Evolutionary conservation across 371 early-diverging fungal species (phyloP).

Genomic region (Mucor indicus): DNA sequence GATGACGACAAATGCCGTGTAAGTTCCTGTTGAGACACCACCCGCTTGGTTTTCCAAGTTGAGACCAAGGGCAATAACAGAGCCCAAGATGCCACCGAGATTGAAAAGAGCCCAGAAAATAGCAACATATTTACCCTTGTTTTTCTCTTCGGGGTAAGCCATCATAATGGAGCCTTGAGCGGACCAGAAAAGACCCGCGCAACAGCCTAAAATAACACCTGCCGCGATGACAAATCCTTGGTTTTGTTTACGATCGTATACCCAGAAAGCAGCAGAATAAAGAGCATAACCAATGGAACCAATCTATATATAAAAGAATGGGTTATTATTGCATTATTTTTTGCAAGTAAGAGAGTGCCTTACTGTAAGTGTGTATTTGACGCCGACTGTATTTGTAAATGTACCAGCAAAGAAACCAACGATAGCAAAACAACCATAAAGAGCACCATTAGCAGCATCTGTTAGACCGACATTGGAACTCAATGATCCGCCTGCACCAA

Average conservation of each 20-base stretch:
- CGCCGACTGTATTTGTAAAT: constrained; percentile 55
- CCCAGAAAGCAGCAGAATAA: constrained; percentile 50
- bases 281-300: constrained; percentile 50
- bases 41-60: constrained; percentile 47
- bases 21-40: constrained; percentile 52
- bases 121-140: constrained; percentile 73
- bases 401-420: constrained; percentile 63
- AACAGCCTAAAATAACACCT: constrained; percentile 61
- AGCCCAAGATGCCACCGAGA: constrained; percentile 74
- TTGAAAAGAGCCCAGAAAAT: constrained; percentile 81
- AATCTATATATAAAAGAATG: constrained; percentile 13
- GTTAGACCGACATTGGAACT: constrained; percentile 55
- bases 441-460: constrained; percentile 65
- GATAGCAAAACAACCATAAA: constrained; percentile 68
- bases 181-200: constrained; percentile 58
- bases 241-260: constrained; percentile 37
- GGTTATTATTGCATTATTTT: constrained; percentile 8
- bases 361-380: constrained; percentile 41
- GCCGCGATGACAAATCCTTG: constrained; percentile 46
- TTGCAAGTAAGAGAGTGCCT: too few species aligned
- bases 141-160: constrained; percentile 60
- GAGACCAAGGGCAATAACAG: constrained; percentile 60
- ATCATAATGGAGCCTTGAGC: constrained; percentile 69
- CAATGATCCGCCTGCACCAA: constrained; percentile 52
- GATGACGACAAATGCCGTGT: constrained; percentile 62